Evolutionary conservation across 352 stramenopile species (phyloP).

Genomic region (Pythium volutum): DNA sequence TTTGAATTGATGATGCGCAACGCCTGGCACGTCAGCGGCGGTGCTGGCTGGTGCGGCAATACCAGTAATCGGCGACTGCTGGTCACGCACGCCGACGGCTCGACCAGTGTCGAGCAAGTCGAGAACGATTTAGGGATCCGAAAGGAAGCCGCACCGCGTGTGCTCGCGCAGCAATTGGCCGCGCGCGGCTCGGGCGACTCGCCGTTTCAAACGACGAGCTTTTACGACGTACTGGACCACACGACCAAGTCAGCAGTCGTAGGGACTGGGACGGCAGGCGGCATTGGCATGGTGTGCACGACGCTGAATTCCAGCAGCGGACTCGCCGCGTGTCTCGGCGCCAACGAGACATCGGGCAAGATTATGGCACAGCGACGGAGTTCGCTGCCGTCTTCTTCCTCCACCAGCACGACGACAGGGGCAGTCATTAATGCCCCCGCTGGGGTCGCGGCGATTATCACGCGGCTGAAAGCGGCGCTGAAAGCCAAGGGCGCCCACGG

Average conservation of each 20-base stretch:
- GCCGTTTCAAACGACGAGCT: constrained; percentile 29
- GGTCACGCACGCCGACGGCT: constrained; percentile 54
- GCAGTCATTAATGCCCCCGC: constrained; percentile 21
- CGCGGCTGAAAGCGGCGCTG: constrained; percentile 42
- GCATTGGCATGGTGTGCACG: constrained; percentile 29
- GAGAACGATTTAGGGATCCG: constrained; percentile 44
- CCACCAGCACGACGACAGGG: no score
- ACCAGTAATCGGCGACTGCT: constrained; percentile 59
- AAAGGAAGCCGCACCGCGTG: constrained; percentile 27
- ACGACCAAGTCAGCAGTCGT: constrained; percentile 21
- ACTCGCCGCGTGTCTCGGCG: constrained; percentile 49
- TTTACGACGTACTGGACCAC: constrained; percentile 65
- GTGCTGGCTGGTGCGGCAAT: constrained; percentile 51
- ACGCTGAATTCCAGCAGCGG: constrained; percentile 50
- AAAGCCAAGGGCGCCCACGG: constrained; percentile 60
- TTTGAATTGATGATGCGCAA: constrained; percentile 93
- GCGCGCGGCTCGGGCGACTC: constrained; percentile 8
- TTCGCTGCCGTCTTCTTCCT: constrained; percentile 7
- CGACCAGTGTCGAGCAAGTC: constrained; percentile 42
- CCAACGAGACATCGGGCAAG: neutral
- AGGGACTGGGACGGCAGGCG: neutral
- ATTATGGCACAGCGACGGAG: neutral
- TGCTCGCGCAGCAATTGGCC: constrained; percentile 31
- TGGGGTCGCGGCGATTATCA: constrained; percentile 59
- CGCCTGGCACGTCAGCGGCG: constrained; percentile 63